Evolutionary conservation across 306 rosid species (phyloP).

Genomic region (Delonix regia): DNA sequence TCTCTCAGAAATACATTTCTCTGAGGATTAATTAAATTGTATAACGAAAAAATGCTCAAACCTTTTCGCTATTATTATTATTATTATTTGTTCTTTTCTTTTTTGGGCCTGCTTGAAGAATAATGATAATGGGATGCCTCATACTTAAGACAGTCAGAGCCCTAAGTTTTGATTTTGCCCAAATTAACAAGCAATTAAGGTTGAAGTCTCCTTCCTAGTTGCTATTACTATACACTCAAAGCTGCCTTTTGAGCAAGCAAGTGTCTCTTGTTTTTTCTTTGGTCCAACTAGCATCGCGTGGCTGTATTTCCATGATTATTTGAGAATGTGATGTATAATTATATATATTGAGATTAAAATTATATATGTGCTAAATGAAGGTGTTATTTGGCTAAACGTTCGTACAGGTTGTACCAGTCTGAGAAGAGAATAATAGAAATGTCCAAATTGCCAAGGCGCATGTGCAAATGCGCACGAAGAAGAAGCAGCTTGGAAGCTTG

Average conservation of each 20-base stretch:
- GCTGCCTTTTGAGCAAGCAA: neutral
- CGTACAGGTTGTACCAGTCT: conserved; percentile 40
- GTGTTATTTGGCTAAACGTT: neutral
- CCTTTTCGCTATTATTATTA: neutral
- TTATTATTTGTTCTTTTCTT: too few relatives aligned
- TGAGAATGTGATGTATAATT: conserved; percentile 1
- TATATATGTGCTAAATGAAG: neutral
- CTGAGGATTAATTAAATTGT: neutral
- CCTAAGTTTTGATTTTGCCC: neutral
- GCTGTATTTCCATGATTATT: conserved; percentile 16
- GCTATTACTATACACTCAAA: neutral
- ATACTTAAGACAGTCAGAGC: neutral
- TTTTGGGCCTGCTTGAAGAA: neutral
- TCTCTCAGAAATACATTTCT: neutral
- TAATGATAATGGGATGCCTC: neutral
- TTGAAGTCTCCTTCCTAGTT: neutral
- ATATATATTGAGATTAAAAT: too few relatives aligned
- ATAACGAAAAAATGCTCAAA: neutral
- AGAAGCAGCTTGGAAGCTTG: neutral
- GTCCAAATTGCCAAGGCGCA: conserved; percentile 39
- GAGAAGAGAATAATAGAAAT: conserved; percentile 37
- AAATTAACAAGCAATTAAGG: conserved; percentile 20
- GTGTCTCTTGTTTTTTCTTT: neutral
- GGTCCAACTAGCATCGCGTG: conserved; percentile 4
- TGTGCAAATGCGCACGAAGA: conserved; percentile 42